Evolutionary conservation across 768 basidiomycete species (phyloP).

Genomic region (Artomyces pyxidatus): DNA sequence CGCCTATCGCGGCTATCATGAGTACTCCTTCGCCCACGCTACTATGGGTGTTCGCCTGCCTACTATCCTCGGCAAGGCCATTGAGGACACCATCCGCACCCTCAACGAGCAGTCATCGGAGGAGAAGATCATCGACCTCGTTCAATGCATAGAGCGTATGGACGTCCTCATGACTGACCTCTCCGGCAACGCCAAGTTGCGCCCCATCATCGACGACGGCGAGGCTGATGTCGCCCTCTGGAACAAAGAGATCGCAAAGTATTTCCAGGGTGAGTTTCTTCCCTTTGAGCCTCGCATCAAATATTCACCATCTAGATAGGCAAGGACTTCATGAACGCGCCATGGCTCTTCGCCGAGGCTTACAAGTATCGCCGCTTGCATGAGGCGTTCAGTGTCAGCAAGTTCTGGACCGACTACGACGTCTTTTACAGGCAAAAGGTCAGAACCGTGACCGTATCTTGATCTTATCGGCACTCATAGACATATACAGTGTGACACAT

Average conservation of each 20-base stretch:
- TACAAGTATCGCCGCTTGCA: constrained; percentile 89
- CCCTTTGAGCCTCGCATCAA: constrained; percentile 17
- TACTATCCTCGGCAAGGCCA: constrained; percentile 92
- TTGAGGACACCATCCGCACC: constrained; percentile 84
- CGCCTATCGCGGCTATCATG: constrained; percentile 73
- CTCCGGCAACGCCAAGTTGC: constrained; percentile 72
- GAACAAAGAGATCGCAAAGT: constrained; percentile 97
- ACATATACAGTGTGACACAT: constrained; percentile 73
- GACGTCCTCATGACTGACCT: constrained; percentile 83
- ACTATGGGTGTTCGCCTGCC: constrained; percentile 96
- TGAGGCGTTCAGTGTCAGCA: constrained; percentile 89
- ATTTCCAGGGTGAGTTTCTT: constrained; percentile 63
- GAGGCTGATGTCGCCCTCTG: constrained; percentile 91
- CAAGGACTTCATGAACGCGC: constrained; percentile 92
- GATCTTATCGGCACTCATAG: background rate
- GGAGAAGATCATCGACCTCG: constrained; percentile 78
- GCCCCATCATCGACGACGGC: constrained; percentile 84
- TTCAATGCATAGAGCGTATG: constrained; percentile 83
- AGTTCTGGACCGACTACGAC: constrained; percentile 85
- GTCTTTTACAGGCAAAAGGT: constrained; percentile 94
- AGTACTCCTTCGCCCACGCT: constrained; percentile 81
- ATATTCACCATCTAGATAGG: too few species aligned
- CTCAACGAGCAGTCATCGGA: constrained; percentile 81
- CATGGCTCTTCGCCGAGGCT: constrained; percentile 94
- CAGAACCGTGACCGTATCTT: background rate